Conservation (phyloP, 768 basidiomycete genomes). For the Peribolospora baueri region DNA sequence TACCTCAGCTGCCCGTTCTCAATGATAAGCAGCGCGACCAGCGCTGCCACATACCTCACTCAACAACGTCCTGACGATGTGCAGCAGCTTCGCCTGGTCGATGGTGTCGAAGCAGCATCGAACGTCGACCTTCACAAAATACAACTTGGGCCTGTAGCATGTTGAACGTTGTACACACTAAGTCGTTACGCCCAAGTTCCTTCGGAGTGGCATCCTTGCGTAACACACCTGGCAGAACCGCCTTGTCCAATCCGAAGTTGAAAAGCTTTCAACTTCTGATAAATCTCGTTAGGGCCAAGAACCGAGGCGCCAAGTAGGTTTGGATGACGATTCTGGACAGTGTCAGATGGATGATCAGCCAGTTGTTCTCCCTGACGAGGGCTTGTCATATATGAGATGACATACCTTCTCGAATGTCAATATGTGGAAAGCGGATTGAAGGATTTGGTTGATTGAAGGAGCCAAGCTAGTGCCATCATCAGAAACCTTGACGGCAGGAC, state of each 20-base stretch:
- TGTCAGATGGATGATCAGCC: not conserved
- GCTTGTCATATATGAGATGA: not conserved
- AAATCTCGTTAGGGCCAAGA: conserved; percentile 60
- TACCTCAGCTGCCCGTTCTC: conserved; percentile 12
- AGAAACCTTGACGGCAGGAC: not conserved
- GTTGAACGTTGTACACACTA: too few relatives aligned
- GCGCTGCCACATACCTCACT: conserved; percentile 31
- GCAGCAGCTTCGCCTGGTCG: conserved; percentile 57
- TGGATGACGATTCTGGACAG: conserved; percentile 33
- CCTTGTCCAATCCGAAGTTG: conserved; percentile 22
- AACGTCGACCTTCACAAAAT: conserved; percentile 92
- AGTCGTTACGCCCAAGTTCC: too few relatives aligned
- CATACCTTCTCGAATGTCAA: conserved; percentile 64
- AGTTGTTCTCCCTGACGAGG: not conserved
- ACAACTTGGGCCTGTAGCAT: conserved; percentile 46
- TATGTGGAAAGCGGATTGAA: conserved; percentile 64
- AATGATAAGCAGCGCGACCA: conserved; percentile 1
- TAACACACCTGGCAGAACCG: not conserved
- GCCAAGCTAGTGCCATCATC: not conserved
- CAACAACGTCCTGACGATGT: conserved; percentile 47
- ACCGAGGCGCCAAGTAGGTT: conserved; percentile 55
- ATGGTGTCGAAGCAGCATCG: conserved; percentile 93
- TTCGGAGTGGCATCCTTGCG: too few relatives aligned
- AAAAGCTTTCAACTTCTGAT: conserved; percentile 42
- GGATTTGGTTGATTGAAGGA: conserved; percentile 63